Conservation (phyloP, 169 alveolate genomes). For the Cryptosporidium xiaoi region DNA sequence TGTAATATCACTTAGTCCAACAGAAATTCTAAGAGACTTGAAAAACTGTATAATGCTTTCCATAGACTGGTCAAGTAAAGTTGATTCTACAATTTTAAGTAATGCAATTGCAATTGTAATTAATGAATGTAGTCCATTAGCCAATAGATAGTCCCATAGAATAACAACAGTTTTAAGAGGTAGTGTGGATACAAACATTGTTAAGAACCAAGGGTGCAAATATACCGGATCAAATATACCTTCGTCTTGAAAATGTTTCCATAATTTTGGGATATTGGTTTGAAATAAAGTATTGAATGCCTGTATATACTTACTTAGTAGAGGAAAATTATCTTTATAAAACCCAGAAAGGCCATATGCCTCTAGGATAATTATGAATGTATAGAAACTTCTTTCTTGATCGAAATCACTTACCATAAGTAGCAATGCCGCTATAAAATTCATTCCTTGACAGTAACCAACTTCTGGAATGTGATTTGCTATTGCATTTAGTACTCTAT, state of each 20-base stretch:
- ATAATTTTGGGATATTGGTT: slow-evolving; percentile 78
- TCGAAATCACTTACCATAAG: slow-evolving; percentile 82
- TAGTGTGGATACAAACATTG: slow-evolving; percentile 81
- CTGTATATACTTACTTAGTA: slow-evolving; percentile 78
- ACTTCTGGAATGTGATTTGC: slow-evolving; percentile 83
- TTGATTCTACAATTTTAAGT: slow-evolving; percentile 54
- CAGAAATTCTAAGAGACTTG: slow-evolving; percentile 62
- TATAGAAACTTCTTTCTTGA: slow-evolving; percentile 81
- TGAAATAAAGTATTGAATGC: slow-evolving; percentile 78
- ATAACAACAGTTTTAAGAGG: slow-evolving; percentile 83
- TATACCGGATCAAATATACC: slow-evolving; percentile 82
- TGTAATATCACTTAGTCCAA: slow-evolving; percentile 47
- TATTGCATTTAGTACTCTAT: slow-evolving; percentile 84
- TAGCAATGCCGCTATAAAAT: slow-evolving; percentile 88
- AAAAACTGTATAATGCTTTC: slow-evolving; percentile 69
- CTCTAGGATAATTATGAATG: slow-evolving; percentile 82
- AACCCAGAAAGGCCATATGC: slow-evolving; percentile 80
- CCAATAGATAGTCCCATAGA: slow-evolving; percentile 81
- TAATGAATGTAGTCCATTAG: slow-evolving; percentile 55
- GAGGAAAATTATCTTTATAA: slow-evolving; percentile 81
- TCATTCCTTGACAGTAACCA: slow-evolving; percentile 93
- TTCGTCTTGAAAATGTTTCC: slow-evolving; percentile 78
- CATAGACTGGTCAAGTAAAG: slow-evolving; percentile 64
- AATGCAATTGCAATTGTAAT: slow-evolving; percentile 60
- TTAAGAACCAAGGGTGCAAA: slow-evolving; percentile 83